Conservation (phyloP, 495 filamentous ascomycete species). For the Talaromyces trachyspermus region DNA sequence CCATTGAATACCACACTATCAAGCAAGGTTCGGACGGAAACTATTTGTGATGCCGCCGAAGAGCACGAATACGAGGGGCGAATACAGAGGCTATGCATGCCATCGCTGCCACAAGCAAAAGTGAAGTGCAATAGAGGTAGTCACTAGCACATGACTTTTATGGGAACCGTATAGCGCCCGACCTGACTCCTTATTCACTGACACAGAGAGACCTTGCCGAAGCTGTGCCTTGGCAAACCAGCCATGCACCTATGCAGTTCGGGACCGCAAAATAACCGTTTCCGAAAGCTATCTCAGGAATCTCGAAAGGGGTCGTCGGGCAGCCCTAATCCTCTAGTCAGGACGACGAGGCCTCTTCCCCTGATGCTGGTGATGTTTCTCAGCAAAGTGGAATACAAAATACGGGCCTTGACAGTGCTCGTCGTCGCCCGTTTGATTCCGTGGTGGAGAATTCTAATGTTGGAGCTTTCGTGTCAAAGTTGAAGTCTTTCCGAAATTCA, state of each 20-base stretch:
- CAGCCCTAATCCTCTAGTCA: no score
- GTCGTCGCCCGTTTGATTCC: background rate
- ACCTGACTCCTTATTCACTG: background rate
- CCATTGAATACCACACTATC: no score
- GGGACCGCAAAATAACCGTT: background rate
- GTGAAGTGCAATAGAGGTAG: background rate
- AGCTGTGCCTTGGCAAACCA: background rate
- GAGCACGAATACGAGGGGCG: no score
- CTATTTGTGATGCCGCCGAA: no score
- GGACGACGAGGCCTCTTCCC: background rate
- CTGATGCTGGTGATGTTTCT: background rate
- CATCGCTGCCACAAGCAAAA: background rate
- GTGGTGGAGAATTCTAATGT: slow-evolving; percentile 3
- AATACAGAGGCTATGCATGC: background rate
- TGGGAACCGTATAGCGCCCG: no score
- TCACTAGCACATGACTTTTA: background rate
- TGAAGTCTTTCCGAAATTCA: background rate
- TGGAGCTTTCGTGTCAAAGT: slow-evolving; percentile 1
- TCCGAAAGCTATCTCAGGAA: background rate
- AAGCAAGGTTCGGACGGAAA: no score
- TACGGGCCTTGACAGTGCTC: background rate
- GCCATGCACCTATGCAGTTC: background rate
- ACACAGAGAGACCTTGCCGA: background rate
- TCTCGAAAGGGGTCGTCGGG: background rate
- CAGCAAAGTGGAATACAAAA: no score